phyloP scores from a whole-genome alignment of 352 stramenopile species.

The Globisporangium cylindrosporum region DNA sequence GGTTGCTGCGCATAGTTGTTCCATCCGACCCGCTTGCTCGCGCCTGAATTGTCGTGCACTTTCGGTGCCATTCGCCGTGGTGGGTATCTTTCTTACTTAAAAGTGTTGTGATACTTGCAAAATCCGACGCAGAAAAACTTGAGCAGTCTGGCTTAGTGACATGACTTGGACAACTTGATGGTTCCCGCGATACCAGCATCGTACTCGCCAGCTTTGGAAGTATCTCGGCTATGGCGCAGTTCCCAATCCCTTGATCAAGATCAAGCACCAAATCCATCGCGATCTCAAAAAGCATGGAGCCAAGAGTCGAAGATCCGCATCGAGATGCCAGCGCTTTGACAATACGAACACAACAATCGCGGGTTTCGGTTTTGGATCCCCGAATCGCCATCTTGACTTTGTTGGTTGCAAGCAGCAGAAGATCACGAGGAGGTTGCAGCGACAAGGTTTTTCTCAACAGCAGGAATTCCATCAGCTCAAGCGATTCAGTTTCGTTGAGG shows the following conservation, averaged over 20 bases:
- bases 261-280: conserved; percentile 19
- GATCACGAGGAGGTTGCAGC: background rate
- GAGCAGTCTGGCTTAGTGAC: background rate
- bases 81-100: conserved; percentile 28
- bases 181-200: conserved; percentile 13
- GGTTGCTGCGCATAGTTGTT: background rate
- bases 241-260: background rate
- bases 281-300: conserved; percentile 12
- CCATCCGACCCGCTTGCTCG: background rate
- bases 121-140: conserved; percentile 36
- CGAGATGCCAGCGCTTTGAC: conserved; percentile 13
- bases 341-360: conserved; percentile 14
- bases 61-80: conserved; percentile 33
- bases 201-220: conserved; percentile 1
- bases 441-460: conserved; percentile 6
- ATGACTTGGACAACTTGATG: conserved; percentile 3
- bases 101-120: conserved; percentile 40
- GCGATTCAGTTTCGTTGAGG: conserved; percentile 3
- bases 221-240: conserved; percentile 1
- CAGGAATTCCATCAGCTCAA: conserved; percentile 10
- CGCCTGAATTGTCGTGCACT: conserved; percentile 20
- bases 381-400: conserved; percentile 12
- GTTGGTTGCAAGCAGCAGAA: conserved; percentile 3
- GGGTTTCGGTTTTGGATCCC: background rate
- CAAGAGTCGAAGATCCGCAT: conserved; percentile 5